Percentiles rank a stretch among this genome's conserved stretches.
phyloP scores from a whole-genome alignment of 768 basidiomycete genomes.

The Phylloporus arenicola region DNA sequence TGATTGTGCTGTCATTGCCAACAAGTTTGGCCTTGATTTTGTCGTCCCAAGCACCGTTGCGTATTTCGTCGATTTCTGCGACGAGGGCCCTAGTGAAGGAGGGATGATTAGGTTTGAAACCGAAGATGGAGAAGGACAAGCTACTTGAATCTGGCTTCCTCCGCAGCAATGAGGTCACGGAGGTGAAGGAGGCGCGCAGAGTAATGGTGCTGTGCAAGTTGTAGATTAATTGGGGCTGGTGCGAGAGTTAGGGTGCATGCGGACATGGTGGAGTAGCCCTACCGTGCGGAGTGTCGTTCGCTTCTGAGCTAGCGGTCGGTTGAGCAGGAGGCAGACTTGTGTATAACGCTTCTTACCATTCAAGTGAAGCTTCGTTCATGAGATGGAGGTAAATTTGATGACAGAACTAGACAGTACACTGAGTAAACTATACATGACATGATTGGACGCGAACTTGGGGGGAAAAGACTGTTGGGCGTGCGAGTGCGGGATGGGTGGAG shows the following conservation, averaged over 20 bases:
- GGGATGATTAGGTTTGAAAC: neutral
- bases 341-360: conserved; percentile 42
- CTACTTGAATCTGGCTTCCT: conserved; percentile 79
- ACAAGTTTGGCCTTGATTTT: conserved; percentile 37
- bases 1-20: conserved; percentile 1
- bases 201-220: conserved; percentile 74
- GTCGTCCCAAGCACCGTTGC: conserved; percentile 59
- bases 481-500: conserved; percentile 63
- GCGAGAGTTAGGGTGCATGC: conserved; percentile 5
- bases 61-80: conserved; percentile 73
- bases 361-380: conserved; percentile 62
- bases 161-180: conserved; percentile 58
- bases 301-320: conserved; percentile 38
- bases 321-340: conserved; percentile 6
- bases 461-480: conserved; percentile 62
- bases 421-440: conserved; percentile 12
- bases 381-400: conserved; percentile 59
- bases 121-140: conserved; percentile 10
- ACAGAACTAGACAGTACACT: conserved; percentile 49
- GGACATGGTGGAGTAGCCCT: conserved; percentile 10
- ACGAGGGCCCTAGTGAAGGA: conserved; percentile 46
- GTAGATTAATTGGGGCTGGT: conserved; percentile 58
- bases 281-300: conserved; percentile 52
- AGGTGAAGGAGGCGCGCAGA: conserved; percentile 65
- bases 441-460: conserved; percentile 47